These are phyloP conservation scores for Leccinum pellstonianum DNA, from an alignment of 768 basidiomycete species.

Conservation along the genomic window DNA sequence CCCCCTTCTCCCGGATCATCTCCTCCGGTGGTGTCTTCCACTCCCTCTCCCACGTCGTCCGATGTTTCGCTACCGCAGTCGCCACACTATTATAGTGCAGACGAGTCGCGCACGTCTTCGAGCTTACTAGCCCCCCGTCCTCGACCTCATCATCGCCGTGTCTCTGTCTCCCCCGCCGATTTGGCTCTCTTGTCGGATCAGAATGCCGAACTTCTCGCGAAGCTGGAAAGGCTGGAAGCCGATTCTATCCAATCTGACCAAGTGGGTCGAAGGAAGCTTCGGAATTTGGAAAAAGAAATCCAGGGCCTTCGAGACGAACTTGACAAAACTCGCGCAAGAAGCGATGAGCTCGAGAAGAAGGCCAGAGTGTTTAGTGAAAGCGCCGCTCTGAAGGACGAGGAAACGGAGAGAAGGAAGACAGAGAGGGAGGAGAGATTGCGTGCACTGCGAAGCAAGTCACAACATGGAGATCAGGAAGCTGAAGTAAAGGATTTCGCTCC, in stretches of 20 bases:
- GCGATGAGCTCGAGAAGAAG: conserved; percentile 70
- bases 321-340: conserved; percentile 69
- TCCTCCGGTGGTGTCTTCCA: conserved; percentile 26
- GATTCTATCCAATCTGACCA: conserved; percentile 68
- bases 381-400: conserved; percentile 29
- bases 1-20: conserved; percentile 45
- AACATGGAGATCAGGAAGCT: conserved; percentile 30
- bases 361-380: conserved; percentile 42
- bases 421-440: conserved; percentile 53
- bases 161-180: conserved; percentile 67
- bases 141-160: conserved; percentile 35
- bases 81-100: conserved; percentile 31
- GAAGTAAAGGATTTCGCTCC: conserved; percentile 63
- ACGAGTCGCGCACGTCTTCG: conserved; percentile 26
- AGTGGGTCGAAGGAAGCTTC: conserved; percentile 65
- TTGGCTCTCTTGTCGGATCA: conserved; percentile 75
- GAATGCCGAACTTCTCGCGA: conserved; percentile 75
- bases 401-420: conserved; percentile 28
- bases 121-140: conserved; percentile 23
- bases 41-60: conserved; percentile 27
- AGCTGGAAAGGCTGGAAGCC: conserved; percentile 71
- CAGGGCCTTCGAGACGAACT: conserved; percentile 67
- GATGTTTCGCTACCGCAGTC: conserved; percentile 34
- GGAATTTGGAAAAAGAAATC: conserved; percentile 81
- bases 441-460: conserved; percentile 46